Conservation (phyloP, 331 rosid genomes). For the Saraca asoca region DNA sequence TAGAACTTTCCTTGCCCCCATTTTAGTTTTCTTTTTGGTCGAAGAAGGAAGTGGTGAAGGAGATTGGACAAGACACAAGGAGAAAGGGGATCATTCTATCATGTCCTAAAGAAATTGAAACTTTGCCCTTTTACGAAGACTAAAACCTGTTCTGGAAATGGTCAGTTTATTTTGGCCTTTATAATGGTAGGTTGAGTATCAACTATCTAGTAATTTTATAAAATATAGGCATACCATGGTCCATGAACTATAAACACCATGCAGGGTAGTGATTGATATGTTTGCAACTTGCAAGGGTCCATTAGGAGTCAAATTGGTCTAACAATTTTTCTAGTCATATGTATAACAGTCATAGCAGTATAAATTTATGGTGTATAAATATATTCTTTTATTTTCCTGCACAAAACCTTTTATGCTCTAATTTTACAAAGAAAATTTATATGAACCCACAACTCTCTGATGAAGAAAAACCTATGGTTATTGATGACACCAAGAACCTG, state of each 20-base stretch:
- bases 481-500: constrained; percentile 8
- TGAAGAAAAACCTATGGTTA: constrained; percentile 8
- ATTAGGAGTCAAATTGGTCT: constrained; percentile 16
- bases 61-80: constrained; percentile 4
- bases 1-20: background rate
- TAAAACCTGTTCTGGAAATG: constrained; percentile 3
- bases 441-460: constrained; percentile 6
- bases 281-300: constrained; percentile 1
- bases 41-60: background rate
- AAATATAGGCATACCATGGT: background rate
- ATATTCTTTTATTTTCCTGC: no score
- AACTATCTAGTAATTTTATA: constrained; percentile 1
- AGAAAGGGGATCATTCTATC: background rate
- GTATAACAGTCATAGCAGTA: background rate
- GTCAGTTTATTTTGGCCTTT: constrained; percentile 11
- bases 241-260: constrained; percentile 1
- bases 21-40: no score
- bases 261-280: constrained; percentile 8
- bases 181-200: background rate
- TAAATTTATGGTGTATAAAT: background rate
- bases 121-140: background rate
- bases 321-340: constrained; percentile 1
- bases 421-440: background rate
- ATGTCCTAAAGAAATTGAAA: background rate
- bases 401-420: background rate